Evolutionary conservation across 176 grass and related monocot species (phyloP), one percentile per base, ranked within the genome.

Genomic region (Oryza nivara): DNA sequence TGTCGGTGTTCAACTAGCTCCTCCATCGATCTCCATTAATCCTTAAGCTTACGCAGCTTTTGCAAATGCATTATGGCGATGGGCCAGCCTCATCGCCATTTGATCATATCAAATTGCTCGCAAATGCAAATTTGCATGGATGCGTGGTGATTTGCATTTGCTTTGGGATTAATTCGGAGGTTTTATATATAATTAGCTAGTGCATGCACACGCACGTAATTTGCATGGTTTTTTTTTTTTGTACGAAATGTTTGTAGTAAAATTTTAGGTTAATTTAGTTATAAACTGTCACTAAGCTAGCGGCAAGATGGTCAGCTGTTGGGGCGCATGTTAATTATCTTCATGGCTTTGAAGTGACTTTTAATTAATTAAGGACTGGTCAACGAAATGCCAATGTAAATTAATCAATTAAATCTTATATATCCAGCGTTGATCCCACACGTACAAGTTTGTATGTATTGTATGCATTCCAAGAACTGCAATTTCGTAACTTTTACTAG

Each of bases 1-100:
- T 86, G 32, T 90, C 88, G 22, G 88, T 89, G 17, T 86, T 89
- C 72, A 68, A 89, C 43, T 89, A 89, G 75, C 73, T 32, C 30
- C 30, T 32, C 4, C 65, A 65, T 20, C 38, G 38, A 41, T 8
- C 58, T 63, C 20, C n/a, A 63, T 23, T 23, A 23, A 10, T 58
- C 51, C 51, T 7, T 25, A 45, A 67, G 22, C 52, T n/a, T 20
- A 17, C 41, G 38, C 52, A 65, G 66, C 38, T 48, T 80, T 12
- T 82, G 72, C 15, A 38, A 46, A 63, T 84, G 5, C 58, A 63
- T 36, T 36, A 36, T 63, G 75, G 76, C 63, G 79, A 63, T 63
- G 28, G 52, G 32, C 14, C 72, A 16, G 9, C 13, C 45, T 49
- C 19, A 23, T 52, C 51, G 54, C 22, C 67, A 11, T 80, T 80